Conservation (phyloP, 257 asterid species). For the Nicotiana knightiana region DNA sequence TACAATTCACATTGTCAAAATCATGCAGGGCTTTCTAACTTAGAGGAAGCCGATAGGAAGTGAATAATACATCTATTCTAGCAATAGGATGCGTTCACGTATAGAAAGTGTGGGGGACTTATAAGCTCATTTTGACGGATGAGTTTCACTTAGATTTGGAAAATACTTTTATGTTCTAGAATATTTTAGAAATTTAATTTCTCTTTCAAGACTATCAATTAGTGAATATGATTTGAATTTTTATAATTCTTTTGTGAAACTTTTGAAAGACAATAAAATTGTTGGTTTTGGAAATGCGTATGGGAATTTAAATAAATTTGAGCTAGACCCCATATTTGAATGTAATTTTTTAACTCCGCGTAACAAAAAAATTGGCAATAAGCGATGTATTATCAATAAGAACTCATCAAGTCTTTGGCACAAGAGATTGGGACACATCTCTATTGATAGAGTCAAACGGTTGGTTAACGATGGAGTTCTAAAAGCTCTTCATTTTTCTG, state of each 20-base stretch:
- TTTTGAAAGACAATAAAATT: background rate
- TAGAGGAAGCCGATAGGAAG: too few species aligned
- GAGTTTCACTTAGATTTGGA: background rate
- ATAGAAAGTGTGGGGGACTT: background rate
- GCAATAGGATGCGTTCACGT: too few species aligned
- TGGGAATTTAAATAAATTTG: background rate
- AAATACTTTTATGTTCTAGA: background rate
- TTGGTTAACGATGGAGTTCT: background rate
- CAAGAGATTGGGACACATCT: too few species aligned
- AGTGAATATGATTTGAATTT: background rate
- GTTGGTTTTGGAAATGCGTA: background rate
- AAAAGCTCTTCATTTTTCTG: background rate
- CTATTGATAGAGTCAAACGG: too few species aligned
- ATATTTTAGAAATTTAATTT: conserved; percentile 4
- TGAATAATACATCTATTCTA: too few species aligned
- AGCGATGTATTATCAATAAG: background rate
- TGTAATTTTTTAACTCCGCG: background rate
- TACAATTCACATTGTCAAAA: too few species aligned
- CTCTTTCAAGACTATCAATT: background rate
- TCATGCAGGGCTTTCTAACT: too few species aligned
- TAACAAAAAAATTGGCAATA: too few species aligned
- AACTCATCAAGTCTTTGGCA: background rate
- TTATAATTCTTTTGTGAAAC: background rate
- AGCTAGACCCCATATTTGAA: background rate
- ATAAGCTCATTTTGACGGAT: background rate